Base-by-base conservation (phyloP, 805 yeast genomes). In the Pichia pseudocactophila region DNA sequence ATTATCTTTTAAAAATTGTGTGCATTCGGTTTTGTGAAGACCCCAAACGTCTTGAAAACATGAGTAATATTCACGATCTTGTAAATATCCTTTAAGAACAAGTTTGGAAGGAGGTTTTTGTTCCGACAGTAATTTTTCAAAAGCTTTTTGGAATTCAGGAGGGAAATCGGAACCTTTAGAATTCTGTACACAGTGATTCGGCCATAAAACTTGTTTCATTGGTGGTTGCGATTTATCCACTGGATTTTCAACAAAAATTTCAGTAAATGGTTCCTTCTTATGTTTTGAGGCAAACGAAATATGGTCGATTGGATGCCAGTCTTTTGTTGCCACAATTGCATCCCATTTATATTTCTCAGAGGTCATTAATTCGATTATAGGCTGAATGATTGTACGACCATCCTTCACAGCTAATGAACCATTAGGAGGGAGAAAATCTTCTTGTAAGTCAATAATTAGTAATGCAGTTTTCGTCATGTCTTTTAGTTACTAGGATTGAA, bases 261-360 rank as follows among this genome's bases (percentile, higher is more conserved):
- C 55, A 0, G 77, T 63, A 55, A 68, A 88, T 2, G 88, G 83
- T 2, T 58, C 43, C 20, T 48, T 60, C 30, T 50, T 57, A 54
- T 87, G 88, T 37, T 70, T 73, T 0, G 80, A 70, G 0, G 97
- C 95, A 68, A 89, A 89, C 7, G 96, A 87, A 0, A 73, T 69
- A 57, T 89, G 97, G 52, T 74, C 68, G 11, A 48, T 32, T 0
- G 96, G 94, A 58, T 89, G 97, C 92, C 95, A 86, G 57, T 89
- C 97, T 56, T 80, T 78, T 2, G 95, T 81, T 31, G 85, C 80
- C 0, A 83, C 73, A 1, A 86, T 66, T 7, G 77, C 62, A 35
- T 69, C 66, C 90, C 92, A 88, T 4, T 68, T 56, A 41, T 63
- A 69, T 31, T 58, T 48, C 0, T 57, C 42, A 13, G 63, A 55